Evolutionary conservation across 2,329 filamentous ascomycete species (phyloP), one percentile per base, ranked within the genome.

Genomic region (Balansia obtecta): DNA sequence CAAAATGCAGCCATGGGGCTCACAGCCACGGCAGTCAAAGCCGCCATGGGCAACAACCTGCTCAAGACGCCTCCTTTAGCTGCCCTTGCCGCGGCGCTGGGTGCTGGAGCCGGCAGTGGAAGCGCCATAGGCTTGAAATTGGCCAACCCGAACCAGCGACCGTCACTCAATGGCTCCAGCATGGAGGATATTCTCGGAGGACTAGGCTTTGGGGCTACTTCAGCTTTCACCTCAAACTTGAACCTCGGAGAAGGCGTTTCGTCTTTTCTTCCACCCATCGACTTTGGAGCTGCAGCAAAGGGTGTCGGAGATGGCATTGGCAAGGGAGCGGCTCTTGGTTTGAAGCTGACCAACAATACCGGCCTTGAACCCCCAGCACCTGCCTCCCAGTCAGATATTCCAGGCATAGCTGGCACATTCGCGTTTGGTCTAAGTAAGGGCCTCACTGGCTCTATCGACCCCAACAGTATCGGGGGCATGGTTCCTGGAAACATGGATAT

Each of bases 1-100:
- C 58, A 63, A 48, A 63, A 60, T 45, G 54, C 61, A 7, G 61
- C 60, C 38, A 58, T 60, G 45, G 64, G 64, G 2, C 52, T 62
- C 2, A 54, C 59, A 1, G 56, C 61, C 0, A 59, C 63, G 4
- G 54, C 64, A 0, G 49, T 66, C 4, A 57, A 59, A 13, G 48
- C 62, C 3, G 43, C 62, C 30, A 54, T 61, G 4, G 47, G 48
- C n/a, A 54, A 52, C 44, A 18, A 55, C 11, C 12, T 48, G 1
- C 18, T 53, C 5, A 38, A 58, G 32, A 47, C 60, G 1, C 57
- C 56, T 12, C 53, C 52, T 10, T 12, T 56, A 1, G 52, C 32
- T 30, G 46, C 51, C 20, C 46, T 60, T 11, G 59, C 56, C 15
- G 46, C 55, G n/a, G 45, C 57, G 0, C 54, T 61, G 2, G 60